These are phyloP conservation scores for Arachis monticola DNA, from an alignment of 331 rosid genomes.

Conservation along the genomic window DNA sequence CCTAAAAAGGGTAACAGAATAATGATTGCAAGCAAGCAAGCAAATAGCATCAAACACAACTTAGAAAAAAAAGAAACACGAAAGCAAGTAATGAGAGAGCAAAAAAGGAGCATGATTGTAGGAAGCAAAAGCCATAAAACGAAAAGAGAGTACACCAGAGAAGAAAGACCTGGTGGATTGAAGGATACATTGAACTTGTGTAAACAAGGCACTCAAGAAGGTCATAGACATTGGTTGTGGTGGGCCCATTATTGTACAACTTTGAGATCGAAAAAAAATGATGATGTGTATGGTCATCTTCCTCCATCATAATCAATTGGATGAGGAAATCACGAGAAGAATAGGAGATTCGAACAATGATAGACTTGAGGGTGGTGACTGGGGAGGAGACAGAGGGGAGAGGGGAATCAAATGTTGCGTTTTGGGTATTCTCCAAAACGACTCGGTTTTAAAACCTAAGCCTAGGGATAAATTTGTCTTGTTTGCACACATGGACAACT, in stretches of 20 bases:
- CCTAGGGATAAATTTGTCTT: too few relatives aligned
- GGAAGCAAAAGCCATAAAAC: conserved; percentile 10
- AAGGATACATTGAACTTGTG: conserved; percentile 85
- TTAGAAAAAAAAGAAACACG: conserved; percentile 1
- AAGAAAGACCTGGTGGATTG: conserved; percentile 70
- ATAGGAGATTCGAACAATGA: too few relatives aligned
- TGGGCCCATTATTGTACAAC: conserved; percentile 51
- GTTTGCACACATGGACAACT: too few relatives aligned
- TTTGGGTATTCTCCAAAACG: too few relatives aligned
- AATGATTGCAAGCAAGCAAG: background rate
- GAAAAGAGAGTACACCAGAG: conserved; percentile 31
- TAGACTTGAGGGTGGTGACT: too few relatives aligned
- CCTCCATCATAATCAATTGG: conserved; percentile 58
- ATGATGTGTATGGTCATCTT: conserved; percentile 52
- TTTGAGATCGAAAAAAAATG: conserved; percentile 62
- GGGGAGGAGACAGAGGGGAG: too few relatives aligned
- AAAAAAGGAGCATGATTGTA: background rate
- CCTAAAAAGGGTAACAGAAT: background rate
- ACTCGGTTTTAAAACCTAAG: too few relatives aligned
- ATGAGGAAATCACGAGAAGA: too few relatives aligned
- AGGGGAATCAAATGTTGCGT: too few relatives aligned
- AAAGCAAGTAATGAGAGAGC: background rate
- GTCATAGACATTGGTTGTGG: conserved; percentile 70
- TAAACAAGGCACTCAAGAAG: conserved; percentile 86
- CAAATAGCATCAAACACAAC: background rate